These are phyloP conservation scores for Huiozyma naganishii DNA, from an alignment of 805 yeast genomes.

Conservation along the genomic window DNA sequence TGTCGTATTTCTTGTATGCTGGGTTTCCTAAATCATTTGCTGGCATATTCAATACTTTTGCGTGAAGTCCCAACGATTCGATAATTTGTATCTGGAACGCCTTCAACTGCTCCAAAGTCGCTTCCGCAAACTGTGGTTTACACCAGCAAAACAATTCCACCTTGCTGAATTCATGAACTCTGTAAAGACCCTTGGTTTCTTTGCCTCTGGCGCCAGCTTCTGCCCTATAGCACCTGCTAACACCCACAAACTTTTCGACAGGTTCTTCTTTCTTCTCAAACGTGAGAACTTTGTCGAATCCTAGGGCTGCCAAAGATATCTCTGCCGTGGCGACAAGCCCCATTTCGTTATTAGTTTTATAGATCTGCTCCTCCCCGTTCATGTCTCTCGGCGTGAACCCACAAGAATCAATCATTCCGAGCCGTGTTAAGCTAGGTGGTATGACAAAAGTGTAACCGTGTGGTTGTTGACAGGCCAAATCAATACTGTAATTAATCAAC, in stretches of 20 bases:
- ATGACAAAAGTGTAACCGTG: conserved; percentile 58
- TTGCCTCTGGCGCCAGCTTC: conserved; percentile 96
- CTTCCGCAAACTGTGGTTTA: conserved; percentile 32
- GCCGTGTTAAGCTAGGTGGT: conserved; percentile 81
- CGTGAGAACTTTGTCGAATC: conserved; percentile 40
- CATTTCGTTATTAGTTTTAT: conserved; percentile 43
- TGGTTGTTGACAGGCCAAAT: conserved; percentile 54
- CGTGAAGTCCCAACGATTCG: conserved; percentile 57
- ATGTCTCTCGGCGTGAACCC: conserved; percentile 92
- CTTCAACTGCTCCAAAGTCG: conserved; percentile 49
- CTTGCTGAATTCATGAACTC: conserved; percentile 94
- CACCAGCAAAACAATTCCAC: conserved; percentile 85
- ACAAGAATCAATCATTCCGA: conserved; percentile 74
- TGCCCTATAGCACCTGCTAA: conserved; percentile 81
- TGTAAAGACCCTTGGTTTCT: conserved; percentile 82
- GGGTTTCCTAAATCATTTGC: conserved; percentile 88
- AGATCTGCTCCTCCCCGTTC: conserved; percentile 77
- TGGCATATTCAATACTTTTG: conserved; percentile 82
- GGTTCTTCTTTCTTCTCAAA: conserved; percentile 24
- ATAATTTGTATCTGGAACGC: conserved; percentile 57
- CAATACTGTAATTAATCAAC: conserved; percentile 64
- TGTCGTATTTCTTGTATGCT: conserved; percentile 82
- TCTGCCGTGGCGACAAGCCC: conserved; percentile 93
- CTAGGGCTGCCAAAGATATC: conserved; percentile 79
- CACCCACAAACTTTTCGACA: conserved; percentile 61